A percentile compares a stretch with the other conserved stretches of the same genome.
Conservation (phyloP, 2,329 filamentous ascomycete genomes). For the Capronia americana region DNA sequence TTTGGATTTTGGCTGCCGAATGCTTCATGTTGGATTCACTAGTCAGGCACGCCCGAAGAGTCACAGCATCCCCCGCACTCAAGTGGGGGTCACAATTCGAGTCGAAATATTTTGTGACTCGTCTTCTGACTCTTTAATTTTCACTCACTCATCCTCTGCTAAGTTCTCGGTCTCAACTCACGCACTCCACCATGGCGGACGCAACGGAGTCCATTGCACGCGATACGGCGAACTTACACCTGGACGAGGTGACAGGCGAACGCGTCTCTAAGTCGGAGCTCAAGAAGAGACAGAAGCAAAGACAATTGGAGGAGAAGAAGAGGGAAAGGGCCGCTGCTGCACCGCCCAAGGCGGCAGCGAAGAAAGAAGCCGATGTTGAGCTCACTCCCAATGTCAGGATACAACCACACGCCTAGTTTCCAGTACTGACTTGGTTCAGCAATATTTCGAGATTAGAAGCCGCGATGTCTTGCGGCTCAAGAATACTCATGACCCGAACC, state of each 20-base stretch:
- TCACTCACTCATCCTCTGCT: background rate
- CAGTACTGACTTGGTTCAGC: slow-evolving; percentile 52
- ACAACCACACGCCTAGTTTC: background rate
- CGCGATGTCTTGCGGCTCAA: slow-evolving; percentile 78
- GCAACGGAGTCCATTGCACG: slow-evolving; percentile 52
- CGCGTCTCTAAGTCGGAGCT: slow-evolving; percentile 81
- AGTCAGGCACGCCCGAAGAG: background rate
- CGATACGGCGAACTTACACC: slow-evolving; percentile 69
- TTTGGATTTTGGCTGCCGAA: background rate
- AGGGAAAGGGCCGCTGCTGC: slow-evolving; percentile 74
- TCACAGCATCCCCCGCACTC: background rate
- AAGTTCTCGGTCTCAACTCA: background rate
- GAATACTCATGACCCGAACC: slow-evolving; percentile 75
- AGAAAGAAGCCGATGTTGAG: slow-evolving; percentile 71
- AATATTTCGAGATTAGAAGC: slow-evolving; percentile 97
- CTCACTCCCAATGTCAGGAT: slow-evolving; percentile 72
- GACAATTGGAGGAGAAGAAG: slow-evolving; percentile 87
- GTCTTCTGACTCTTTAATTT: background rate
- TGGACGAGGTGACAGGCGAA: slow-evolving; percentile 94
- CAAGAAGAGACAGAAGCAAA: slow-evolving; percentile 94
- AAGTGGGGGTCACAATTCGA: background rate
- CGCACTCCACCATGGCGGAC: slow-evolving; percentile 41
- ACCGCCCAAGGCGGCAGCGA: slow-evolving; percentile 66
- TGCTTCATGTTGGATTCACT: background rate
- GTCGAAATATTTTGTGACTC: slow-evolving; percentile 12